Base-by-base conservation (phyloP, 805 yeast species). In the Yarrowia keelungensis region DNA sequence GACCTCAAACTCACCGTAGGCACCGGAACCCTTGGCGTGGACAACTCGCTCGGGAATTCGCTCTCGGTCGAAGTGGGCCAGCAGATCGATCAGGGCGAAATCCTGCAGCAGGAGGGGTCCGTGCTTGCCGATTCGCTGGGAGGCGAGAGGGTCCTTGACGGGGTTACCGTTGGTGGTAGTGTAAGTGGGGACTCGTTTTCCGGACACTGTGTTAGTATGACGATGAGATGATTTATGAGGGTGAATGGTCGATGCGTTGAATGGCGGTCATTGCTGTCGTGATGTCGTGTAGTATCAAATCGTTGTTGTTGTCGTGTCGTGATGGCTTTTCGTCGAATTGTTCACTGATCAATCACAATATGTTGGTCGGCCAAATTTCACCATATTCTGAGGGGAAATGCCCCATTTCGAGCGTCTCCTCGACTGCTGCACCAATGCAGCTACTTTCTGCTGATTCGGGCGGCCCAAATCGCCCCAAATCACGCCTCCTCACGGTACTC, bases 1-100 rank as follows among this genome's bases (percentile, higher is more conserved):
- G 73, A 84, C 81, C 74, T 84, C 89, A 71, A 87, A 86, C 71
- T 80, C 80, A 47, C 89, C 87, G 74, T 81, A 84, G 51, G 88
- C 88, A 70, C 89, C 90, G 61, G 86, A 85, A 67, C 90, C 90
- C 75, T 85, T 85, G 67, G 89, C 89, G 74, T 86, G 90, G 49
- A 86, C 90, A 51, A 86, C 89, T 73, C 90, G 83, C 78, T 87
- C 90, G 39, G 90, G 89, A 66, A 86, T 81, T 70, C 89, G 82
- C 76, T 87, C 89, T 72, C 87, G 82, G 79, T 86, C 88, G 73
- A 86, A 86, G 75, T 85, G 89, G 26, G 88, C 82, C 39, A 87
- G 75, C 56, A 82, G 77, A 73, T 87, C 90, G 53, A 86, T 75
- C 69, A 86, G 78, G 77, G 86, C 85, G 75, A 81, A 80, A 76